phyloP scores from a whole-genome alignment of 495 filamentous ascomycete genomes.

The Penicillium ochrochloron region DNA sequence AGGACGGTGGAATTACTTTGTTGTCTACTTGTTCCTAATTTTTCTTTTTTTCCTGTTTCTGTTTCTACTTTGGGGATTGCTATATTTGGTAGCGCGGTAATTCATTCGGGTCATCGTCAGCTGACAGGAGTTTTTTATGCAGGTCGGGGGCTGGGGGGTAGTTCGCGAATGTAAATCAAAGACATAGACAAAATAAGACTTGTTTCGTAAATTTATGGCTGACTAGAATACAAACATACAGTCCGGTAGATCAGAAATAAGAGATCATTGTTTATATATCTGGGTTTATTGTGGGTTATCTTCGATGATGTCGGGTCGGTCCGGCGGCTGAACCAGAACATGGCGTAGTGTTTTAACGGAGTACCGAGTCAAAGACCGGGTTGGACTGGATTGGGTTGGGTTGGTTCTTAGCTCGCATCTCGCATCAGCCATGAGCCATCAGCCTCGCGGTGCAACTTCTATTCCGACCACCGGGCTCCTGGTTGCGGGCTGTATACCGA shows the following conservation, averaged over 20 bases:
- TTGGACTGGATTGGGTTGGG: background rate
- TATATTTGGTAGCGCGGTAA: constrained; percentile 13
- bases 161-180: background rate
- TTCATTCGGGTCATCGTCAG: constrained; percentile 11
- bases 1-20: background rate
- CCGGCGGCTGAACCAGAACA: too few relatives aligned
- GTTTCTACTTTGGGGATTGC: background rate
- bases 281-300: background rate
- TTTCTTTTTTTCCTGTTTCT: constrained; percentile 1
- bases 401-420: background rate
- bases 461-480: constrained; percentile 25
- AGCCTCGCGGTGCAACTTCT: constrained; percentile 23
- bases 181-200: background rate
- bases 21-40: background rate
- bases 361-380: background rate
- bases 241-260: too few relatives aligned
- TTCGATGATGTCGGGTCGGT: too few relatives aligned
- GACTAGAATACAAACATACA: background rate
- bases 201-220: background rate
- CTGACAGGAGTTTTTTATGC: constrained; percentile 16
- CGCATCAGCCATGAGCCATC: background rate
- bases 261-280: background rate
- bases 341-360: background rate
- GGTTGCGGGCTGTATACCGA: constrained; percentile 21
- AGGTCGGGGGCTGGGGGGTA: constrained; percentile 10